phyloP scores from a whole-genome alignment of 805 yeast genomes.

The Wickerhamiella musiphila region DNA sequence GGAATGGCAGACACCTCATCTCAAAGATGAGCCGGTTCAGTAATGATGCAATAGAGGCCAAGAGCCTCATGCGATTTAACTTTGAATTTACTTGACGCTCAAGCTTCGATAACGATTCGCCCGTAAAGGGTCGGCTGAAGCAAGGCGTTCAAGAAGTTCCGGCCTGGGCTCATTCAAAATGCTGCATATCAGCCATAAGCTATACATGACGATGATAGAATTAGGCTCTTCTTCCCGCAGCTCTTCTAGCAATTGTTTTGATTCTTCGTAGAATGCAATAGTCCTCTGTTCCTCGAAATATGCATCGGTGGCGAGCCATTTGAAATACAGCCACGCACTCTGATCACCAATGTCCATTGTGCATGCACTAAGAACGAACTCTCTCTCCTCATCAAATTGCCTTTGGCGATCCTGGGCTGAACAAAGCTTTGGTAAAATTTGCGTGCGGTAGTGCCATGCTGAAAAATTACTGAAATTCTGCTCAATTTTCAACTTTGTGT shows the following conservation, averaged over 20 bases:
- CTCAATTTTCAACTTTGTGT: constrained; percentile 63
- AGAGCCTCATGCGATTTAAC: too few species aligned
- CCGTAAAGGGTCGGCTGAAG: constrained; percentile 16
- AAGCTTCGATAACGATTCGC: constrained; percentile 13
- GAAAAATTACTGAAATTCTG: constrained; percentile 80
- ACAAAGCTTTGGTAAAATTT: constrained; percentile 40
- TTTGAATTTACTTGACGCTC: neutral
- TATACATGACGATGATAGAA: constrained; percentile 59
- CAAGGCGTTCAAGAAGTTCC: constrained; percentile 18
- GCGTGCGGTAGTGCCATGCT: constrained; percentile 86
- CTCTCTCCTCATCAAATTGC: constrained; percentile 37
- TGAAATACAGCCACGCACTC: constrained; percentile 76
- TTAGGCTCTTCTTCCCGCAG: constrained; percentile 58
- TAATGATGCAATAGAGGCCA: neutral
- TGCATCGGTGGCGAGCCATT: constrained; percentile 46
- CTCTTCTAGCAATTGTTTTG: constrained; percentile 34
- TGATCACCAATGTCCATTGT: constrained; percentile 90
- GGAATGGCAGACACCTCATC: constrained; percentile 16
- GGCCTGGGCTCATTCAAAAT: constrained; percentile 1
- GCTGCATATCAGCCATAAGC: constrained; percentile 13
- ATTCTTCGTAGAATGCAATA: constrained; percentile 29
- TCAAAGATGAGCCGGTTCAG: constrained; percentile 3
- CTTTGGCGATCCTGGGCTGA: constrained; percentile 12
- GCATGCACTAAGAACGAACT: constrained; percentile 61
- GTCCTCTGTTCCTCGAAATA: constrained; percentile 22